Base-by-base conservation (phyloP, 1,139 yeast species). In the Geotrichum cucujoidarum region DNA sequence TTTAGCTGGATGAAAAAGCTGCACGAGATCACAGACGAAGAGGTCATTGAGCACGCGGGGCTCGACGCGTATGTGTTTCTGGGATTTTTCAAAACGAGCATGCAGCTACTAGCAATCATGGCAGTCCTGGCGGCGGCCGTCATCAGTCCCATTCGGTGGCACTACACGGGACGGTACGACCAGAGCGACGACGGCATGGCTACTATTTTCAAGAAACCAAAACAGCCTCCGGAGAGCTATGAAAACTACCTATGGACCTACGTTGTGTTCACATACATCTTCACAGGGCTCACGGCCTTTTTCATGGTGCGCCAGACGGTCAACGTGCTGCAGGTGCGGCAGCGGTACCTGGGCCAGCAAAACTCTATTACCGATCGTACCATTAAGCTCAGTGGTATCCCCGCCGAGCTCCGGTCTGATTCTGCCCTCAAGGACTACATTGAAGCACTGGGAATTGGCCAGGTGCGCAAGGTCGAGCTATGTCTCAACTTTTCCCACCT, bases 291-390 rank as follows among this genome's bases (percentile, higher is more conserved):
- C 40, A 80, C 92, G 1, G 72, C 81, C 45, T 74, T 75, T 53
- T 74, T 80, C 57, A 64, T 90, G 49, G 74, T 81, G 57, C 71
- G 77, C 27, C 90, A 82, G 57, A 87, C 97, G 0, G 73, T 75
- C 53, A 72, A 75, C 50, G 88, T 92, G 37, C 83, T 90, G 27
- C 72, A 75, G 50, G 81, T 85, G 18, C 75, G 98, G 50, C 98
- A 92, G 62, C 73, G 75, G 55, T 86, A 86, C 61, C 71, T 92
- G 56, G 97, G 97, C 0, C 77, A 81, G 45, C 97, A 90, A 63
- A 84, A 86, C 63, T 83, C 96, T 4, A 77, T 92, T 48, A 88
- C 97, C 0, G 98, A 92, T 70, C 73, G 97, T 60, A 92, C 98
- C 0, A 85, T 92, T 47, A 72, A 94, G 51, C 66, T 92, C 22